Conservation (phyloP, 495 filamentous ascomycete species). For the Trichoderma parareesei region DNA sequence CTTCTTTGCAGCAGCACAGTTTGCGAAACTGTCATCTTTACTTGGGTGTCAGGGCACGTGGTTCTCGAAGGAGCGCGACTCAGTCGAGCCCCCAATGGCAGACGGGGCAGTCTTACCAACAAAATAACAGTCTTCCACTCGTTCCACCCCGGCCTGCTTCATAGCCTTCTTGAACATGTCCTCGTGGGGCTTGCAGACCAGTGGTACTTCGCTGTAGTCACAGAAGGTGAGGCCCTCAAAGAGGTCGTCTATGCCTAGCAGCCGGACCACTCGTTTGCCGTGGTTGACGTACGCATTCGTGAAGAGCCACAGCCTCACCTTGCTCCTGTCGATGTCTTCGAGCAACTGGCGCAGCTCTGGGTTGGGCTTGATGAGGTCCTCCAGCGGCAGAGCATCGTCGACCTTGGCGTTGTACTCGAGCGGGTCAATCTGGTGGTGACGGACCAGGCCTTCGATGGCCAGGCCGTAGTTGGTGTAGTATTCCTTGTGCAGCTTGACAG, state of each 20-base stretch:
- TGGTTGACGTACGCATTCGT: constrained; percentile 95
- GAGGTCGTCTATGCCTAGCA: constrained; percentile 75
- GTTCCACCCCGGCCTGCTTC: constrained; percentile 52
- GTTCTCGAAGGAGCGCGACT: background rate
- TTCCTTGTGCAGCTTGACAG: constrained; percentile 69
- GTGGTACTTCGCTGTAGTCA: constrained; percentile 59
- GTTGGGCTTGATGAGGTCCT: constrained; percentile 70
- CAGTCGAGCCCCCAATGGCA: background rate
- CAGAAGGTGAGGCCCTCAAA: constrained; percentile 94
- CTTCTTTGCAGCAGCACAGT: constrained; percentile 60
- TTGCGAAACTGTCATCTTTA: constrained; percentile 78
- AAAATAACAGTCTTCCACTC: constrained; percentile 65
- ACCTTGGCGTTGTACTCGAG: constrained; percentile 91
- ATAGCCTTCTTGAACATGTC: constrained; percentile 83
- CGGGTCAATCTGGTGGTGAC: constrained; percentile 91
- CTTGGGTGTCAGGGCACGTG: constrained; percentile 14
- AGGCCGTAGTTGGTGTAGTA: constrained; percentile 96
- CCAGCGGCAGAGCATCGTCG: constrained; percentile 89
- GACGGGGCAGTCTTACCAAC: constrained; percentile 53
- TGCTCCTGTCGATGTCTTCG: constrained; percentile 64
- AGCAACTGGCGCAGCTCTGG: constrained; percentile 67
- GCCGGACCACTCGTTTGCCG: constrained; percentile 66
- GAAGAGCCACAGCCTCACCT: constrained; percentile 85
- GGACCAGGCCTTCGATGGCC: constrained; percentile 89
- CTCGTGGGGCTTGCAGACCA: constrained; percentile 77